Conservation (phyloP, 305 asterid species). For the Coffea humblotiana region DNA sequence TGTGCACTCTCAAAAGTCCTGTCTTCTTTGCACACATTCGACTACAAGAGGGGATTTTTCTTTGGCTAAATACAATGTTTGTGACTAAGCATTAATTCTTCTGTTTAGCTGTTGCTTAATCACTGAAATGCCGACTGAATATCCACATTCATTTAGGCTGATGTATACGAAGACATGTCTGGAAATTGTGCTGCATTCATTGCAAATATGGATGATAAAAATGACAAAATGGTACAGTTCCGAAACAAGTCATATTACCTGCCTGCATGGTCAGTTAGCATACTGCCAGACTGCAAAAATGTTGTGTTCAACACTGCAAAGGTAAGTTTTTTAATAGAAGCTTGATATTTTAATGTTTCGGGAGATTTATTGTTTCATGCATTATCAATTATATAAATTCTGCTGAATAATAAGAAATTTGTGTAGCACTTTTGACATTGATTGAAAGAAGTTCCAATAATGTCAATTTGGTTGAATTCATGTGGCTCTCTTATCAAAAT, state of each 20-base stretch:
- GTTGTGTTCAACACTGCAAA: slow-evolving; percentile 88
- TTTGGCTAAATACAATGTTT: background rate
- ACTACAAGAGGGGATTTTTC: background rate
- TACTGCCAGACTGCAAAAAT: slow-evolving; percentile 81
- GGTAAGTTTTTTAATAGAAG: slow-evolving; percentile 38
- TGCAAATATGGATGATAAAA: slow-evolving; percentile 75
- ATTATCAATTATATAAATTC: background rate
- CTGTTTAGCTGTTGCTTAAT: slow-evolving; percentile 23
- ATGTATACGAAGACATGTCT: slow-evolving; percentile 68
- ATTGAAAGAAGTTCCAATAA: background rate
- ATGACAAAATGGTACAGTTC: slow-evolving; percentile 59
- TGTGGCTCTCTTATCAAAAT: background rate
- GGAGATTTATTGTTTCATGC: background rate
- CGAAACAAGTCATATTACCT: slow-evolving; percentile 61
- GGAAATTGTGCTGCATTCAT: slow-evolving; percentile 84
- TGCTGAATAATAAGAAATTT: background rate
- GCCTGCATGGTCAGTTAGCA: slow-evolving; percentile 97
- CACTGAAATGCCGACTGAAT: slow-evolving; percentile 15
- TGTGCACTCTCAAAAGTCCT: background rate
- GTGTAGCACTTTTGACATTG: background rate
- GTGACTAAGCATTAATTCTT: background rate
- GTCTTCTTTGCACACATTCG: background rate
- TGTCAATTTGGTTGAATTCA: background rate
- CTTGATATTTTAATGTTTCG: slow-evolving; percentile 3
- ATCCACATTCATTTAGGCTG: slow-evolving; percentile 50